Evolutionary conservation across 345 rosid species (phyloP).

Genomic region (Salix suchowensis): DNA sequence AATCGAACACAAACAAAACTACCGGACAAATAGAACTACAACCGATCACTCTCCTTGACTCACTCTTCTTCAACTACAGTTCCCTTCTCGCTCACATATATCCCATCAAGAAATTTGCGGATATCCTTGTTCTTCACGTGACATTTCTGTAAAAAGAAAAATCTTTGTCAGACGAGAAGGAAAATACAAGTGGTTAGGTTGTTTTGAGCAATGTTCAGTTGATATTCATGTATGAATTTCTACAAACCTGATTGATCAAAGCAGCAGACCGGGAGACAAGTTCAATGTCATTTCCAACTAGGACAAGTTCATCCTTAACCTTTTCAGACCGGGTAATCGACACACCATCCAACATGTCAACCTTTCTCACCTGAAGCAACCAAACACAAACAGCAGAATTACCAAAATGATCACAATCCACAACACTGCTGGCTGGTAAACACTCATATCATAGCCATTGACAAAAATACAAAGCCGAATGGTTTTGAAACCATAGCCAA

Average conservation of each 20-base stretch:
- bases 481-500: too few species aligned
- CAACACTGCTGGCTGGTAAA: background rate
- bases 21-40: too few species aligned
- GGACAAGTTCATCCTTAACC: slow-evolving; percentile 44
- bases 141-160: background rate
- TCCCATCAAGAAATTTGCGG: slow-evolving; percentile 63
- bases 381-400: background rate
- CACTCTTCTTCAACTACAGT: background rate
- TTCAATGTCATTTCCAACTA: slow-evolving; percentile 48
- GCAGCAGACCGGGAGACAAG: slow-evolving; percentile 46
- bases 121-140: slow-evolving; percentile 30
- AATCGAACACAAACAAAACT: too few species aligned
- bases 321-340: slow-evolving; percentile 41
- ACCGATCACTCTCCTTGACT: background rate
- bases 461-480: too few species aligned
- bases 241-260: slow-evolving; percentile 42
- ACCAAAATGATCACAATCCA: background rate
- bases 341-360: slow-evolving; percentile 48
- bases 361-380: slow-evolving; percentile 40
- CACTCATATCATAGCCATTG: too few species aligned
- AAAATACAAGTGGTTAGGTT: background rate
- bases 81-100: slow-evolving; percentile 60
- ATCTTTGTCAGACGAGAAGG: background rate
- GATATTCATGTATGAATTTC: background rate
- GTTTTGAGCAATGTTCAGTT: background rate